phyloP scores from a whole-genome alignment of 352 stramenopile genomes.

The Phytophthora idaei region DNA sequence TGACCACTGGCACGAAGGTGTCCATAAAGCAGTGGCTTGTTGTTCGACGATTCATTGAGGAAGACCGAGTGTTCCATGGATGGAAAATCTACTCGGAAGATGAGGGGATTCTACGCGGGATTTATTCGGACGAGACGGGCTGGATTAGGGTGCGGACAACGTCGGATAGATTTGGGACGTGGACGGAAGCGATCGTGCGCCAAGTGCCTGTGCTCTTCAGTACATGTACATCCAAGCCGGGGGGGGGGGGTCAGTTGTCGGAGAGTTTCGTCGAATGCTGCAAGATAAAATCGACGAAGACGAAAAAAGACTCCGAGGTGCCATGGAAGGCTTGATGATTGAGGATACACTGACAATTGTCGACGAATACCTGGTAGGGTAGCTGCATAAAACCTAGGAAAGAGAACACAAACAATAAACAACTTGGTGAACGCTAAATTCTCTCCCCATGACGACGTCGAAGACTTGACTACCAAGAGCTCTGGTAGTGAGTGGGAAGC shows the following conservation, averaged over 20 bases:
- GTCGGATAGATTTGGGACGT: background rate
- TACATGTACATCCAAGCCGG: background rate
- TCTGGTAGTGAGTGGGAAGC: too few relatives aligned
- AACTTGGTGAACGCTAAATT: too few relatives aligned
- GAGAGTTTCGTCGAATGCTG: slow-evolving; percentile 1
- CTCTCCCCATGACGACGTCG: too few relatives aligned
- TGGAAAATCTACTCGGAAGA: slow-evolving; percentile 16
- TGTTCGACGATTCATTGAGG: slow-evolving; percentile 4
- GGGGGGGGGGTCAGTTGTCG: background rate
- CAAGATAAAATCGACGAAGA: slow-evolving; percentile 8
- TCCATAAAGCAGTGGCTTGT: slow-evolving; percentile 9
- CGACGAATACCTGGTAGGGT: background rate
- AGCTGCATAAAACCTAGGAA: background rate
- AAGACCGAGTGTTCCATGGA: background rate
- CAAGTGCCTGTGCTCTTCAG: slow-evolving; percentile 2
- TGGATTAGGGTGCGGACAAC: slow-evolving; percentile 5
- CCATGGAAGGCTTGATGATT: background rate
- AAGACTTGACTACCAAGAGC: too few relatives aligned
- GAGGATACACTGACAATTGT: slow-evolving; percentile 8
- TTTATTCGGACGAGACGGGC: slow-evolving; percentile 11
- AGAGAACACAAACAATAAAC: too few relatives aligned
- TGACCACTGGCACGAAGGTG: background rate
- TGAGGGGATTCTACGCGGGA: slow-evolving; percentile 5
- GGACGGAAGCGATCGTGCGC: background rate
- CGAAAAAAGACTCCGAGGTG: background rate